Base-by-base conservation (phyloP, 805 yeast genomes). In the Yarrowia hollandica region DNA sequence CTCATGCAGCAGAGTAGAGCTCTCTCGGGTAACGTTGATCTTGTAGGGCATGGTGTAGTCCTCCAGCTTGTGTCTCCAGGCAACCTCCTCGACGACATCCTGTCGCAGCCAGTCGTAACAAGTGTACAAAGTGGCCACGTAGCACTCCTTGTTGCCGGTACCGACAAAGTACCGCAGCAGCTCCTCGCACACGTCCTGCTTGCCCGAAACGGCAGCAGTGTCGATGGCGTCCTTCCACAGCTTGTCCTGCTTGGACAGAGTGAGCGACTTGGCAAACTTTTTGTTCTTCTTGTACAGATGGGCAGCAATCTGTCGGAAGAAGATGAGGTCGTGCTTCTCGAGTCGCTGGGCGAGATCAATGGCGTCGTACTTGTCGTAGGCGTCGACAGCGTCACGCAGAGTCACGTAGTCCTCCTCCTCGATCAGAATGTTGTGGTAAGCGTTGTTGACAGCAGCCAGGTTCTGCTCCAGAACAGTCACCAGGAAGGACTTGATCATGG, bases 351-450 rank as follows among this genome's bases (percentile, higher is more conserved):
- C 99, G 65, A 94, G 81, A 46, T 89, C 97, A 65, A 94, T 78
- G 60, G 92, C 88, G 72, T 94, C 97, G 75, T 86, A 94, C 72
- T 94, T 83, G 74, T 91, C 96, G 72, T 86, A 86, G 25, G 90
- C 80, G 62, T 92, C 98, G 64, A 92, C 90, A 25, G 91, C 87
- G 62, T 85, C 84, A 66, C 88, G 83, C 72, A 94, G 79, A 16
- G 97, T 85, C 74, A 90, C 88, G 79, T 92, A 84, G 73, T 94
- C 98, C 73, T 90, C 95, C 75, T 94, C 98, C 77, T 94, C 99
- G 64, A 94, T 90, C 75, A 94, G 81, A 68, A 94, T 75, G 68
- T 91, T 96, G 71, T 94, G 98, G 75, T 92, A 92, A 12, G 98
- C 98, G 68, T 86, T 84, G 75, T 94, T 94, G 41, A 94, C 97